Percentiles rank a stretch among this genome's conserved stretches.
Conservation (phyloP, 1,284 basidiomycete species). For the Fistulinella cinereoalba region DNA sequence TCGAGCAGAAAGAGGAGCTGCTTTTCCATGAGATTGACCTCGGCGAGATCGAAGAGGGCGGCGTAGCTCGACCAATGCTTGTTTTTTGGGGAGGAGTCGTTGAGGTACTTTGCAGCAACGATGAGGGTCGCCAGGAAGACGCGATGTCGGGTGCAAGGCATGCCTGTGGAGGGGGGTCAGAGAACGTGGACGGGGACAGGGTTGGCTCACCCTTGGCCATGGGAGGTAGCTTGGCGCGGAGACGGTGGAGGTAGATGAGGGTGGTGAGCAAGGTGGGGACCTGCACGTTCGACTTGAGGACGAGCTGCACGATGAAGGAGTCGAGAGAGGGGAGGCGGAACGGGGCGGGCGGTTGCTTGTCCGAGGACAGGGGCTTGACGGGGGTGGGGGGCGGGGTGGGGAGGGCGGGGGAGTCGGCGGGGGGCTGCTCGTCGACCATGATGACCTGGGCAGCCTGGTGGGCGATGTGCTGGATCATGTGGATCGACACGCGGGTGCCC, state of each 20-base stretch:
- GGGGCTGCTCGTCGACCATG: slow-evolving; percentile 50
- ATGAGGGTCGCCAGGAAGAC: slow-evolving; percentile 96
- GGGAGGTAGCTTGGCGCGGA: slow-evolving; percentile 77
- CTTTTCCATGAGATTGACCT: slow-evolving; percentile 96
- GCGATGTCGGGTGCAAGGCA: slow-evolving; percentile 91
- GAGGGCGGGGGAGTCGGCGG: slow-evolving; percentile 31
- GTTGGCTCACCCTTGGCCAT: slow-evolving; percentile 90
- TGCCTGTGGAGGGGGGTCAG: slow-evolving; percentile 47
- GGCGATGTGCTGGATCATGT: slow-evolving; percentile 80
- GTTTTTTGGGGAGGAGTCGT: slow-evolving; percentile 95
- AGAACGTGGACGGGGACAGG: slow-evolving; percentile 11
- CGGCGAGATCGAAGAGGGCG: slow-evolving; percentile 67
- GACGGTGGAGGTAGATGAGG: slow-evolving; percentile 89
- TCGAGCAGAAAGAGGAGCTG: slow-evolving; percentile 88
- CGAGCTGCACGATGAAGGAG: slow-evolving; percentile 84
- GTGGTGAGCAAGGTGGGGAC: slow-evolving; percentile 91
- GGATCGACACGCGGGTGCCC: slow-evolving; percentile 69
- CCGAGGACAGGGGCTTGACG: slow-evolving; percentile 41
- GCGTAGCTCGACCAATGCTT: slow-evolving; percentile 88
- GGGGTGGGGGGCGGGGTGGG: slow-evolving; percentile 57
- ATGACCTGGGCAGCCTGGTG: slow-evolving; percentile 65
- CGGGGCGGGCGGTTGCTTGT: slow-evolving; percentile 38
- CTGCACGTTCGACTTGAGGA: slow-evolving; percentile 87
- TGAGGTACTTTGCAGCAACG: slow-evolving; percentile 95
- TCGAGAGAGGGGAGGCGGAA: slow-evolving; percentile 70